Base-by-base conservation (phyloP, 495 filamentous ascomycete species). In the Delitschia confertaspora region DNA sequence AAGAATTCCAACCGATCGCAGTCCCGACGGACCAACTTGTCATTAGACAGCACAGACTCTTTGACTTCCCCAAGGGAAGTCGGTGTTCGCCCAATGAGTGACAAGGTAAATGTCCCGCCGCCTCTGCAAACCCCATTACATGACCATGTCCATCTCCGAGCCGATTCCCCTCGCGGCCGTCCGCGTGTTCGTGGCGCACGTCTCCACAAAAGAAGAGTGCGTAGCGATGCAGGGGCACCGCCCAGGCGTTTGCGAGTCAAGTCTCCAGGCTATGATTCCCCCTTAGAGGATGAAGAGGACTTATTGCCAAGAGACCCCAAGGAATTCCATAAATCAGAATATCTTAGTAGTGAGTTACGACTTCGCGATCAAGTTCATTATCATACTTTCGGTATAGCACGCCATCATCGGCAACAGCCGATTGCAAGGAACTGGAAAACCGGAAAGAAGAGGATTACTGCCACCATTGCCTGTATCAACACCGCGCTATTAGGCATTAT, bases 401-500 rank as follows among this genome's bases (percentile, higher is more conserved):
- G 48, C 11, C 39, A 51, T 17, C 56, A 60, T 51, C 43, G 57
- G 3, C 51, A 59, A 7, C 49, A 60, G 40, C 62, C 65, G 6
- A 60, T 69, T 46, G 78, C 80, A 14, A 66, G 80, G 44, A 77
- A 83, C 56, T 85, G 78, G 80, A 70, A 69, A 30, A 69, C 69
- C 5, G 49, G 56, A 18, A 71, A 76, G 41, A 88, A 88, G 66
- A 59, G 80, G 45, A 76, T 79, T 40, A 69, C 73, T 45, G 82
- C 83, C 5, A 60, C 66, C 0, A 71, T 85, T 54, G 72, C 79
- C n/a, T 87, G 83, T 55, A 64, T 76, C 33, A 83, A 78, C 44
- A 83, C 81, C 5, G 73, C 74, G 10, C 60, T 82, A 32, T 63
- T 85, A 45, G 83, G 83, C 3, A 62, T 81, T 11, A 67, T 85